Base-by-base conservation (phyloP, 371 early-diverging fungal species). In the Caulochytrium protostelioides region DNA sequence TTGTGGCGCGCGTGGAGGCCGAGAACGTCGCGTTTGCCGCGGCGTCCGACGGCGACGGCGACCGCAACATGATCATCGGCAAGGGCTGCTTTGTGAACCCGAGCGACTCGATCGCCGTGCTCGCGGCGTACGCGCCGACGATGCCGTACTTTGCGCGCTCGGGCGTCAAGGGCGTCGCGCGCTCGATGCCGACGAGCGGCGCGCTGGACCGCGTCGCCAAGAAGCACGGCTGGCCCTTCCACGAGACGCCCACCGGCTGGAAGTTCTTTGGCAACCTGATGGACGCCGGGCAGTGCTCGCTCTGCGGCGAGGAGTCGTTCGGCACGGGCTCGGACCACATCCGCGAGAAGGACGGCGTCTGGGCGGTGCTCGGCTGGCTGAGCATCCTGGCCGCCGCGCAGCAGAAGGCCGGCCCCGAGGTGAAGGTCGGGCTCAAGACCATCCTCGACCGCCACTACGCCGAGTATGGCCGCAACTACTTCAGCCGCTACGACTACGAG, bases 281-380 rank as follows among this genome's bases (percentile, higher is more conserved):
- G 94, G 95, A 95, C 49, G 90, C 89, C 18, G 77, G 74, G n/a
- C 64, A 77, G 28, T 65, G 86, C 38, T 83, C 85, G 1, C 79
- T 95, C 42, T 95, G 95, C 49, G 95, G 95, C 34, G 95, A 95
- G 50, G 95, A 95, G 57, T 77, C 78, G 3, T 95, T 95, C 52
- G 95, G 95, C 41, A 92, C 92, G 6, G 95, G 95, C 27, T 83
- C 85, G 0, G 87, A 92, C 51, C 94, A 92, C 43, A 84, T 95
- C 36, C 81, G 95, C 30, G 95, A 95, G 51, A 95, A 95, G 69
- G 95, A 95, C 59, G 95, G 95, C 29, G 49, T 95, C 30, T 95
- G 95, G 95, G 95, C 95, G 28, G 57, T 92, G 26, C 53, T 92
- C 32, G 72, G 74, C 6, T 90, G 92, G 92, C 65, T 92, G 28